phyloP scores from a whole-genome alignment of 176 grass and related monocot species.

The Poa pratensis region DNA sequence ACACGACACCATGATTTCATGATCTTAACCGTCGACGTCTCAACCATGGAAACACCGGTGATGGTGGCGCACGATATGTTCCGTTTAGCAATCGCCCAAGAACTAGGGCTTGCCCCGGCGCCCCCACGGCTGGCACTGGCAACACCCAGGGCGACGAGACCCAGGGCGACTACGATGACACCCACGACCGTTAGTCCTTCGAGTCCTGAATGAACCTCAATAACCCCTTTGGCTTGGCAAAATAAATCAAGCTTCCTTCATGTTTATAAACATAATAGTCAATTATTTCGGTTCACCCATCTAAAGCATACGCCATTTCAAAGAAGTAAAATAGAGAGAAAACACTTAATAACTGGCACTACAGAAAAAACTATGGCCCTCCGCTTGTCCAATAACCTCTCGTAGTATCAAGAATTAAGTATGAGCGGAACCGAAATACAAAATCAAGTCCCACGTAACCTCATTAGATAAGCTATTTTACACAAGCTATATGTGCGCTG shows the following conservation, averaged over 20 bases:
- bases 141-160: no score
- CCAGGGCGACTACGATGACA: no score
- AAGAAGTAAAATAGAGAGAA: neutral
- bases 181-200: neutral
- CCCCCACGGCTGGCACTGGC: no score
- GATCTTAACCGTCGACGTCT: no score
- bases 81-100: no score
- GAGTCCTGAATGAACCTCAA: neutral
- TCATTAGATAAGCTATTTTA: constrained; percentile 5
- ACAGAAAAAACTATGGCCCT: neutral
- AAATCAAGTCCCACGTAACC: neutral
- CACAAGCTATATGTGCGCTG: neutral
- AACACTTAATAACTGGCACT: neutral
- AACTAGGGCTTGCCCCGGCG: no score
- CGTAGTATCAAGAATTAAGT: neutral
- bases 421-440: neutral
- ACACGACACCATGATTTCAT: no score
- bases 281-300: neutral
- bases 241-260: constrained; percentile 5
- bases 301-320: neutral
- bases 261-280: neutral
- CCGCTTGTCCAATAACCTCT: neutral
- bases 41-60: no score
- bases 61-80: no score
- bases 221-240: neutral